Base-by-base conservation (phyloP, 2,329 filamentous ascomycete genomes). In the Ramularia collo-cygni region DNA sequence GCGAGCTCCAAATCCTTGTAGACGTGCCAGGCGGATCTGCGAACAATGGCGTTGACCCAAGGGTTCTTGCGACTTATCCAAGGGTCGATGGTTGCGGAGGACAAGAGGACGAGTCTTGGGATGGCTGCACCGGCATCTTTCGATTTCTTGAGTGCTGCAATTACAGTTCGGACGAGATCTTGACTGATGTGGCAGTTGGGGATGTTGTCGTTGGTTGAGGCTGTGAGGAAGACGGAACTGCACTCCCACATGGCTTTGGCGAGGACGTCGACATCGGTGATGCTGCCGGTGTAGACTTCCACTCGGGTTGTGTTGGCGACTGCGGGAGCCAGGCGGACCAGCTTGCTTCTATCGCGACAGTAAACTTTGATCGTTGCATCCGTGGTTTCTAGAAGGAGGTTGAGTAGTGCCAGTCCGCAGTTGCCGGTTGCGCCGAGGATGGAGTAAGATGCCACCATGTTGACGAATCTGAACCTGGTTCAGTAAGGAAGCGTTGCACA, bases 271-370 rank as follows among this genome's bases (percentile, higher is more conserved):
- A 57, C 48, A 44, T 74, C 65, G 27, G 58, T 10, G 24, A 72
- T 61, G 46, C 19, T 35, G 27, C 46, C 48, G 35, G 41, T 40
- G 46, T 66, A 72, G 21, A 72, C 53, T 1, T 58, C 19, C 10
- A 71, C 60, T 4, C 54, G 54, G 21, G 21, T 24, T 6, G 21
- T 24, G 6, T 57, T 46, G 1, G 30, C 41, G 4, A 62, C 33
- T n/a, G 56, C 50, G 1, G 69, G 68, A 2, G 65, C 8, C 3
- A 62, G 38, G 0, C 38, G 42, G 3, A 50, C 12, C 3, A 73
- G 61, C 47, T 72, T 72, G 7, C 54, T 18, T 12, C 52, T 44
- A 48, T 63, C 64, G 41, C 69, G 70, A 40, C 67, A 69, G 54
- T 67, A 73, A 14, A 64, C 68, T 40, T 67, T 47, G 42, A 74